Evolutionary conservation across 2,329 filamentous ascomycete genomes (phyloP), one percentile per base, ranked within the genome.

Genomic region (Ramichloridium luteum): DNA sequence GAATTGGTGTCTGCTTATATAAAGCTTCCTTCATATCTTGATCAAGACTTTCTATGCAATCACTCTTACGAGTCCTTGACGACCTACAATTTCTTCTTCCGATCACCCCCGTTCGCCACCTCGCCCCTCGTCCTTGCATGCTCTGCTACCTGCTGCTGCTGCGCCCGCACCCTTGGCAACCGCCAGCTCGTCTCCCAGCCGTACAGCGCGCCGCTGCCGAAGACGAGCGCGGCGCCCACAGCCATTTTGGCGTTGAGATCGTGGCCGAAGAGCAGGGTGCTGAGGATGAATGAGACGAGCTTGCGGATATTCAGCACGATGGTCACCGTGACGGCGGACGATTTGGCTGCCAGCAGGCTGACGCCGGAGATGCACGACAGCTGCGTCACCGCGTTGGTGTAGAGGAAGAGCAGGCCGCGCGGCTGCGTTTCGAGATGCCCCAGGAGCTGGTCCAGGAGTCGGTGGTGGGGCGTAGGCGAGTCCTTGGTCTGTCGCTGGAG

Each of bases 281-380:
- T 94, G 36, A 96, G 57, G 39, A 96, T 62, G 38, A 96, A 70
- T 48, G 86, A 94, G 34, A 93, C 79, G 13, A 98, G 65, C 59
- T 98, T 98, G 46, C 90, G 73, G 38, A 98, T 81, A 54, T 96
- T 98, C 38, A 98, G 67, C 28, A 96, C 85, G 47, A 98, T 93
- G 1, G 88, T 94, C 14, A 98, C 90, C 0, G 90, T 96, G 34
- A 98, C 68, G 0, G 90, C 92, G 3, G 86, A 88, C 3, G 83
- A 83, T 33, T 78, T 79, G 1, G 88, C 82, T 2, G 83, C 86
- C 4, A 98, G 67, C n/a, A 93, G 70, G 46, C 96, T 96, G 35
- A 98, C 90, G 2, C 90, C 90, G 3, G 86, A 80, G 41, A 98
- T 96, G 56, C 90, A 98, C 14, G 85, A 72, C 49, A 94, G 84